Conservation (phyloP, 495 filamentous ascomycete species). For the Penicillium roqueforti region DNA sequence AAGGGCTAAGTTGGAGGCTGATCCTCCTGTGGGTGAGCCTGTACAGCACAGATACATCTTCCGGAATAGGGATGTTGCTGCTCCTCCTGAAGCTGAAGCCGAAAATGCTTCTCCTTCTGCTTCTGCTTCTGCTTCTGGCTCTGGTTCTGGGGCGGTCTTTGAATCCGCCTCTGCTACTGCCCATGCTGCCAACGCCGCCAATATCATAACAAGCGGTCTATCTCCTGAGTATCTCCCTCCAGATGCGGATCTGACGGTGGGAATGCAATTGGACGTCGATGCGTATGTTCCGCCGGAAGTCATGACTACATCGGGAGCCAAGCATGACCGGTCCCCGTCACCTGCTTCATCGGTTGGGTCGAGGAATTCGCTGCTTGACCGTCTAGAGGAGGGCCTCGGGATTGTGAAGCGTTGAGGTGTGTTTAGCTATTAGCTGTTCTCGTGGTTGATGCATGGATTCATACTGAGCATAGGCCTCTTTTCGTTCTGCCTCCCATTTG, state of each 20-base stretch:
- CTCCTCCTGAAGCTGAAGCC: too few species aligned
- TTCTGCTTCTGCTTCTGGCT: neutral
- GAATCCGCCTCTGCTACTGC: neutral
- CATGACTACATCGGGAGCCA: neutral
- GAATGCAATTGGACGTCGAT: neutral
- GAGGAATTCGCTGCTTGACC: conserved; percentile 27
- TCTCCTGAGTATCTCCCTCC: neutral
- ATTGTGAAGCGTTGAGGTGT: neutral
- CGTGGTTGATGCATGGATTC: neutral
- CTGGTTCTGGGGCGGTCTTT: neutral
- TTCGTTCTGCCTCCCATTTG: neutral
- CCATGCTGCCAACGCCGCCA: neutral
- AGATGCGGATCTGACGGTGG: neutral
- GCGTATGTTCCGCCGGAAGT: neutral
- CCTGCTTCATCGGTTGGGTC: conserved; percentile 20
- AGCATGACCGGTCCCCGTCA: conserved; percentile 13
- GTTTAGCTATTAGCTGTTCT: neutral
- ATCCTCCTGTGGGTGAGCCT: neutral
- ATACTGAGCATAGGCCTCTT: neutral
- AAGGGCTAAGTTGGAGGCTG: neutral
- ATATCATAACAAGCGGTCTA: neutral
- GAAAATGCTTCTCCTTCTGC: too few species aligned
- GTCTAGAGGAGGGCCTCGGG: conserved; percentile 23
- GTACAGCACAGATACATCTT: neutral
- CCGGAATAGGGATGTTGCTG: neutral